These are phyloP conservation scores for Trametes meyenii DNA, from an alignment of 768 basidiomycete genomes.

Conservation along the genomic window DNA sequence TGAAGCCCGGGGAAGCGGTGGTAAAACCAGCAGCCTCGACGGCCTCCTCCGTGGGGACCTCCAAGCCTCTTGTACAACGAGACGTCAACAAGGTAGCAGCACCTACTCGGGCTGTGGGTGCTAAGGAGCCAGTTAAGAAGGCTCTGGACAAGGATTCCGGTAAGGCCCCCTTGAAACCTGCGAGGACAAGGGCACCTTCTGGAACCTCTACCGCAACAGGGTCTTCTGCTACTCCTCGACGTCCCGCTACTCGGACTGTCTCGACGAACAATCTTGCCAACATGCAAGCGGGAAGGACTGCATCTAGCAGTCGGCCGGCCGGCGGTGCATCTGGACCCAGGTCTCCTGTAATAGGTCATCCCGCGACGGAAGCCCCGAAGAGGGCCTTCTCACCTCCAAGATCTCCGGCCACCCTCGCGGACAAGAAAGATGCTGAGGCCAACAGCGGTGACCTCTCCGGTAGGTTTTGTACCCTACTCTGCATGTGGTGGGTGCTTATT, in stretches of 20 bases:
- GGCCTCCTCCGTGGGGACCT: slow-evolving; percentile 22
- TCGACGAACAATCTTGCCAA: slow-evolving; percentile 1
- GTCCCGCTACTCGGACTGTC: not conserved
- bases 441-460: slow-evolving; percentile 20
- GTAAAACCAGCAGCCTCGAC: slow-evolving; percentile 11
- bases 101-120: not conserved
- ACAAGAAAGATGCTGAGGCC: not conserved
- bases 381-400: slow-evolving; percentile 26
- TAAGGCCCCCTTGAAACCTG: slow-evolving; percentile 2
- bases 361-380: slow-evolving; percentile 4
- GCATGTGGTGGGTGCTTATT: not conserved
- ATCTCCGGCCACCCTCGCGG: slow-evolving; percentile 1
- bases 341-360: slow-evolving; percentile 3
- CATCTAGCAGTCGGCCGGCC: not conserved
- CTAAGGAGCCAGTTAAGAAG: slow-evolving; percentile 6
- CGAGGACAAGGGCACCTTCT: slow-evolving; percentile 7
- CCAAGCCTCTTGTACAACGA: slow-evolving; percentile 28
- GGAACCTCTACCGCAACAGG: slow-evolving; percentile 4
- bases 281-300: slow-evolving; percentile 9
- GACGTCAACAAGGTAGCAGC: slow-evolving; percentile 26
- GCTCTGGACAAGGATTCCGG: slow-evolving; percentile 1
- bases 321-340: not conserved
- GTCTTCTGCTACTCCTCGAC: slow-evolving; percentile 7
- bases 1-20: slow-evolving; percentile 22
- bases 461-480: not conserved